Percentiles rank a stretch among this genome's conserved stretches.
These are phyloP conservation scores for Macroventuria anomochaeta DNA, from an alignment of 2,329 filamentous ascomycete species.

Conservation along the genomic window DNA sequence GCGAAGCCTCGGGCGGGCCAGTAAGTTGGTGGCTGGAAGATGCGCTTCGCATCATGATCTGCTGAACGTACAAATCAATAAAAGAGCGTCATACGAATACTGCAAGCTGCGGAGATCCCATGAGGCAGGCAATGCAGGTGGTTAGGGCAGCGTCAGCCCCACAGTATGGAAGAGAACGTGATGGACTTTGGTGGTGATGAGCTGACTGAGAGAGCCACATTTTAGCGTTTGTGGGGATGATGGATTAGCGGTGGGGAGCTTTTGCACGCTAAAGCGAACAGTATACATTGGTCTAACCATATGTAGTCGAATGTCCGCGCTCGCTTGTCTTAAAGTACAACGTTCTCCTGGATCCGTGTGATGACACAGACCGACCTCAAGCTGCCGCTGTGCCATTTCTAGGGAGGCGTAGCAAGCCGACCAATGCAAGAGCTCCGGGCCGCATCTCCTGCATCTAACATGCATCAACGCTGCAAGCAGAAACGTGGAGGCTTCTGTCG, in stretches of 20 bases:
- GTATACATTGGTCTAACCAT: conserved; percentile 7
- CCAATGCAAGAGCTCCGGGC: conserved; percentile 32
- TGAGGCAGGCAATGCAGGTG: conserved; percentile 1
- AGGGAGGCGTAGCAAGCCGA: conserved; percentile 13
- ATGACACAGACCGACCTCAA: conserved; percentile 22
- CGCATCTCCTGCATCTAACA: conserved; percentile 23
- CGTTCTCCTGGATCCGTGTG: conserved; percentile 3
- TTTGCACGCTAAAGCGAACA: conserved; percentile 7
- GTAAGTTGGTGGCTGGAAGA: conserved; percentile 3
- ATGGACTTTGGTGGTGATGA: conserved; percentile 14
- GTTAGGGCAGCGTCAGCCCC: conserved; percentile 11
- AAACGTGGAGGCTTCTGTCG: conserved; percentile 39
- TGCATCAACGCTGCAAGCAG: conserved; percentile 15
- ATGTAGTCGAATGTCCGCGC: conserved; percentile 9
- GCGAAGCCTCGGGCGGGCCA: neutral
- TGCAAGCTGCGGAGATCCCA: conserved; percentile 8
- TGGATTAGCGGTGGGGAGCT: conserved; percentile 13
- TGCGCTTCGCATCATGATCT: neutral
- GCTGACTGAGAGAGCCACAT: conserved; percentile 19
- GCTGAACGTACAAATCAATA: neutral
- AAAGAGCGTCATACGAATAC: neutral
- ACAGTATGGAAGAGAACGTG: conserved; percentile 3
- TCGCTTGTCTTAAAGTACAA: conserved; percentile 5
- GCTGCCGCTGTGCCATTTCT: conserved; percentile 15
- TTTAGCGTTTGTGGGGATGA: conserved; percentile 27